A percentile compares a stretch with the other conserved stretches of the same genome.
These are phyloP conservation scores for Penicillium fuscoglaucum DNA, from an alignment of 2,329 filamentous ascomycete species.

Conservation along the genomic window DNA sequence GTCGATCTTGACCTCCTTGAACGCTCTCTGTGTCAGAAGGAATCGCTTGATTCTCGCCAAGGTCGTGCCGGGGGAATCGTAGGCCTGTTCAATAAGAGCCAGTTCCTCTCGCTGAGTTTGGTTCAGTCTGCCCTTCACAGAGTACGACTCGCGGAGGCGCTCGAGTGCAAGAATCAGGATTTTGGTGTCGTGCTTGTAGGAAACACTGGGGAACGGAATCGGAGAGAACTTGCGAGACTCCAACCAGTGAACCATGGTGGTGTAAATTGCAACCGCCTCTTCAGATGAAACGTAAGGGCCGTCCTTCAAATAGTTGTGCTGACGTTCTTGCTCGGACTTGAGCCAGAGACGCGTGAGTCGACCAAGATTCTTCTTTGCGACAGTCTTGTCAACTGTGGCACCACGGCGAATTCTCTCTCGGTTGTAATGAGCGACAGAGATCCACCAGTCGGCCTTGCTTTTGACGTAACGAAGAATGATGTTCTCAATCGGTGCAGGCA, in stretches of 20 bases:
- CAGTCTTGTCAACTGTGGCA: conserved; percentile 97
- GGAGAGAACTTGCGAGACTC: conserved; percentile 98
- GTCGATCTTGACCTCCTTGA: conserved; percentile 99
- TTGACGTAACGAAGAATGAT: conserved; percentile 99
- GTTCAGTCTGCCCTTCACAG: conserved; percentile 93
- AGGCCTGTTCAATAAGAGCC: conserved; percentile 95
- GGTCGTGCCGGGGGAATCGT: conserved; percentile 95
- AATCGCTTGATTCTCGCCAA: conserved; percentile 96
- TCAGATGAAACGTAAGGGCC: conserved; percentile 98
- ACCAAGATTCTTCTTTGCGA: conserved; percentile 98
- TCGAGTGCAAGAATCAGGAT: conserved; percentile 95
- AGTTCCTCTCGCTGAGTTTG: conserved; percentile 97
- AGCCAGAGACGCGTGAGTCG: conserved; percentile 93
- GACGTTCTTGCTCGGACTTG: conserved; percentile 95
- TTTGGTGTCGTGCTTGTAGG: conserved; percentile 99
- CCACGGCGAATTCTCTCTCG: conserved; percentile 94
- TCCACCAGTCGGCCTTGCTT: conserved; percentile 99
- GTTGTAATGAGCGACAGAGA: conserved; percentile 98
- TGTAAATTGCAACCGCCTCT: conserved; percentile 98
- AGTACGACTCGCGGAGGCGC: conserved; percentile 90
- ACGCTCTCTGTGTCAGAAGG: conserved; percentile 91
- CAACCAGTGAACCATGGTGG: conserved; percentile 97
- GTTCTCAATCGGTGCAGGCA: conserved; percentile 96
- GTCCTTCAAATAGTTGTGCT: conserved; percentile 99
- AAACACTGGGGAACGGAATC: conserved; percentile 97